phyloP scores from a whole-genome alignment of 1,284 basidiomycete species.

The Papiliotrema fonsecae region DNA sequence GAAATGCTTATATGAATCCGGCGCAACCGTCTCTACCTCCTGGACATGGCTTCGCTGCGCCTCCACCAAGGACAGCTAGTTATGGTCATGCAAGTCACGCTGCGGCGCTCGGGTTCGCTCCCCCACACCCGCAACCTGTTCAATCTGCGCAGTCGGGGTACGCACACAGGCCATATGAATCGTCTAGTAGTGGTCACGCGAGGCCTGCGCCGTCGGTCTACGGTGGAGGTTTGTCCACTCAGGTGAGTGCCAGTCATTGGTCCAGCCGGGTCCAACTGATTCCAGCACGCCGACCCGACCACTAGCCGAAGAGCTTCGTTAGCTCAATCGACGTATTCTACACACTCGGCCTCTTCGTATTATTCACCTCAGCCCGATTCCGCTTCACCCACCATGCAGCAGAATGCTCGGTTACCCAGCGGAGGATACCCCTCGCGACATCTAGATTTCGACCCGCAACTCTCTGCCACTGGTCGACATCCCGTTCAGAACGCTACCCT shows the following conservation, averaged over 20 bases:
- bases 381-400: constrained; percentile 18
- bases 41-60: constrained; percentile 9
- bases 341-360: constrained; percentile 17
- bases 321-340: constrained; percentile 30
- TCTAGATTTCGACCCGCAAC: neutral
- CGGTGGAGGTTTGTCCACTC: neutral
- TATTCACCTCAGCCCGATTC: constrained; percentile 29
- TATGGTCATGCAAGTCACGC: constrained; percentile 4
- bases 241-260: constrained; percentile 1
- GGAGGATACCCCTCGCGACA: constrained; percentile 13
- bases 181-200: constrained; percentile 7
- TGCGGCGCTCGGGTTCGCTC: neutral
- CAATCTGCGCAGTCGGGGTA: too few relatives aligned
- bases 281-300: constrained; percentile 14
- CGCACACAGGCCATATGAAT: constrained; percentile 6
- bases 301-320: constrained; percentile 13
- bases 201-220: neutral
- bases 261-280: neutral
- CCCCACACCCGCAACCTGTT: constrained; percentile 5
- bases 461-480: constrained; percentile 1
- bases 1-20: constrained; percentile 17
- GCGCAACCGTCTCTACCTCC: constrained; percentile 30
- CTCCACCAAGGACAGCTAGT: constrained; percentile 7
- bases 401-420: constrained; percentile 16
- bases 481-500: neutral